Base-by-base conservation (phyloP, 441 rosid genomes). In the Syzygium syzygioides region DNA sequence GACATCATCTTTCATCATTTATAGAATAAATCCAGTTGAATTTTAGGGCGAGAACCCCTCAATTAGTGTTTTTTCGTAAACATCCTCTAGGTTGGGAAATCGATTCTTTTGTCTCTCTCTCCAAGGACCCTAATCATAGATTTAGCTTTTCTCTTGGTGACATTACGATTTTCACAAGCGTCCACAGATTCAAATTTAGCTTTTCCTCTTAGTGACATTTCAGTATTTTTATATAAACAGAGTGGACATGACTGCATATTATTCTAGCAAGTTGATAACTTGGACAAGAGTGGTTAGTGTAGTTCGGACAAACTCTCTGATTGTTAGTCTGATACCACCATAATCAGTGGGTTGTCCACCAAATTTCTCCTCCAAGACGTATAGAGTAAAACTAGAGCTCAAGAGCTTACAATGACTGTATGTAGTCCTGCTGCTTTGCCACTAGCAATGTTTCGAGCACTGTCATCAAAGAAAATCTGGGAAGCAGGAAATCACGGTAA, bases 381-480 rank as follows among this genome's bases (percentile, higher is more conserved):
- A 12, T 23, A 13, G 83, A 23, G 83, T 48, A 34, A 45, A 55
- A 9, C 45, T 8, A 28, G 54, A 18, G 80, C 41, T 56, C 32
- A 9, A 34, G 37, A 83, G 57, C 95, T 93, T 93, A 95, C 99
- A 59, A 97, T 92, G 62, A 95, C 98, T 1, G 99, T 95, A 52
- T 92, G 96, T 55, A 97, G 94, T 13, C 96, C 98, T 25, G 96
- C 94, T 50, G 93, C 95, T 92, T 96, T 96, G 79, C 94, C 99
- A 53, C 93, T 95, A 32, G 94, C 96, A 86, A 97, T 96, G 93
- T 97, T 97, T 76, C 99, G 94, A 84, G 94, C 89, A 89, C 99
- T 96, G 93, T 97, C 99, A 87, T 97, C 99, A 7, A 97, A 96
- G 95, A 97, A 97, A 79, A 97, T 92, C 99, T 97, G 92, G 86